A percentile compares a stretch with the other conserved stretches of the same genome.
Evolutionary conservation across 1,139 yeast species (phyloP).

Genomic region (Yamadazyma membranifaciens): DNA sequence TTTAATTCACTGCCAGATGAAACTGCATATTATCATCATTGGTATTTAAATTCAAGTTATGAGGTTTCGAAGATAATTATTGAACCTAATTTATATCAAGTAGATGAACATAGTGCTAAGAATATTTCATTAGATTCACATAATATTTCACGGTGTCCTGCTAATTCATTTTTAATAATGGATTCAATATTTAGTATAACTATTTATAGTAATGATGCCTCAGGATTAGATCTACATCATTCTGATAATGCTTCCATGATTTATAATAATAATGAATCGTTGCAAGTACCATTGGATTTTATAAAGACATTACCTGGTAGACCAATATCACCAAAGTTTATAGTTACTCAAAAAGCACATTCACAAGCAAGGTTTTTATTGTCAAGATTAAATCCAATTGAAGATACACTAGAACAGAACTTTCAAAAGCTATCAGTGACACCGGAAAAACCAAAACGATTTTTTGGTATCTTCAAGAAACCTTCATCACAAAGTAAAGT

Average conservation of each 20-base stretch:
- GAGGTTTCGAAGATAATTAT: slow-evolving; percentile 23
- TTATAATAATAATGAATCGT: slow-evolving; percentile 12
- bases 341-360: slow-evolving; percentile 32
- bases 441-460: slow-evolving; percentile 6
- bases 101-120: slow-evolving; percentile 6
- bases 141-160: slow-evolving; percentile 15
- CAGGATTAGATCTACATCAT: slow-evolving; percentile 27
- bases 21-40: slow-evolving; percentile 37
- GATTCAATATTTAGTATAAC: slow-evolving; percentile 30
- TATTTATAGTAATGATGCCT: slow-evolving; percentile 20
- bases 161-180: slow-evolving; percentile 24
- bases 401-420: slow-evolving; percentile 7
- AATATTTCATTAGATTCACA: slow-evolving; percentile 21
- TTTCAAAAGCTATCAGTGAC: slow-evolving; percentile 4
- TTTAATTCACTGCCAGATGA: slow-evolving; percentile 48
- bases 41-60: slow-evolving; percentile 23
- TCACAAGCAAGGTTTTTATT: slow-evolving; percentile 34
- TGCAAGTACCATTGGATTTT: slow-evolving; percentile 16
- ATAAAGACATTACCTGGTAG: slow-evolving; percentile 11
- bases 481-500: not conserved
- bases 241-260: slow-evolving; percentile 29
- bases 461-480: slow-evolving; percentile 11
- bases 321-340: slow-evolving; percentile 18
- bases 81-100: slow-evolving; percentile 26
- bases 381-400: slow-evolving; percentile 27